phyloP scores from a whole-genome alignment of 495 filamentous ascomycete genomes.

The Tetracladium setigerum region DNA sequence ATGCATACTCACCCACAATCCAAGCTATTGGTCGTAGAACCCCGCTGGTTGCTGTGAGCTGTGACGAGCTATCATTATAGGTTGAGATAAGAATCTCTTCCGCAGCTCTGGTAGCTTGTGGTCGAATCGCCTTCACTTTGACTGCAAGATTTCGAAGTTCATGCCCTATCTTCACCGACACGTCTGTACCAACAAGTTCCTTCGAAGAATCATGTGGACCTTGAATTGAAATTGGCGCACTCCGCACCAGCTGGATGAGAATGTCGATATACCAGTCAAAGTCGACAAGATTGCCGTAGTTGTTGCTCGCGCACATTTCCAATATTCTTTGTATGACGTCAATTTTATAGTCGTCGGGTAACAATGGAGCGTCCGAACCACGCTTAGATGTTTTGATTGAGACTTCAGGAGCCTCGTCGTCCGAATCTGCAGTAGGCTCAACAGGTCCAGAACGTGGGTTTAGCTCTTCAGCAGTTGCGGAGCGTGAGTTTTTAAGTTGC shows the following conservation, averaged over 20 bases:
- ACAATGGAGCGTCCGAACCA: conserved; percentile 30
- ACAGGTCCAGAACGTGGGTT: conserved; percentile 17
- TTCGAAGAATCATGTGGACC: conserved; percentile 7
- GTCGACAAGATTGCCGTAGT: conserved; percentile 75
- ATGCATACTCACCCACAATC: conserved; percentile 82
- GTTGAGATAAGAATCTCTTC: conserved; percentile 58
- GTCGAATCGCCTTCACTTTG: conserved; percentile 75
- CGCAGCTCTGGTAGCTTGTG: conserved; percentile 73
- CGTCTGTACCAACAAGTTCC: conserved; percentile 27
- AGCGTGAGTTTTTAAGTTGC: conserved; percentile 58
- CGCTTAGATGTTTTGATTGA: conserved; percentile 28
- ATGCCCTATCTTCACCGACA: conserved; percentile 66
- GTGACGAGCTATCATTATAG: conserved; percentile 31
- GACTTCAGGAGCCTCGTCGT: conserved; percentile 48
- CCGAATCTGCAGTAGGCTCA: conserved; percentile 43
- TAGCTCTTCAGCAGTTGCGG: conserved; percentile 21
- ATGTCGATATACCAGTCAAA: conserved; percentile 97
- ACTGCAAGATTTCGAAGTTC: conserved; percentile 86
- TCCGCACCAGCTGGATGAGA: conserved; percentile 69
- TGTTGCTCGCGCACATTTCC: conserved; percentile 85
- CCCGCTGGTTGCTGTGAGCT: conserved; percentile 37
- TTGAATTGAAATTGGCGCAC: conserved; percentile 40
- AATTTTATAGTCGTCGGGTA: conserved; percentile 76
- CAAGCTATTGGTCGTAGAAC: conserved; percentile 69
- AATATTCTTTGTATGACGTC: conserved; percentile 74